phyloP scores from a whole-genome alignment of 2,329 filamentous ascomycete genomes.

The Didymella pinodella region DNA sequence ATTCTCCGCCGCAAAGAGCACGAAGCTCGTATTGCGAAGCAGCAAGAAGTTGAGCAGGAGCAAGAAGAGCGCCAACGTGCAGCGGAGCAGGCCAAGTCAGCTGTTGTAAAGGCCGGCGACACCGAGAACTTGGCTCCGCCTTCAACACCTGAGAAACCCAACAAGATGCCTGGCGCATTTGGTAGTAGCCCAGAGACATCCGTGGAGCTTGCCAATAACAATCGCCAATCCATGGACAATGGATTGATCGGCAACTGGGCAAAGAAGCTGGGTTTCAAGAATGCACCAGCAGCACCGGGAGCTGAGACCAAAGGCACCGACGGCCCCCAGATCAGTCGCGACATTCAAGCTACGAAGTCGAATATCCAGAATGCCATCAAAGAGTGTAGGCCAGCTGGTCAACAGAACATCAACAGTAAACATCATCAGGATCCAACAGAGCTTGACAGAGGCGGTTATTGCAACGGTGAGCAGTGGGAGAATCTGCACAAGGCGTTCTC shows the following conservation, averaged over 20 bases:
- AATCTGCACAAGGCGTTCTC: conserved; percentile 50
- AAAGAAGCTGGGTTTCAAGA: conserved; percentile 50
- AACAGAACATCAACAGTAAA: conserved; percentile 44
- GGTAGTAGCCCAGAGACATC: conserved; percentile 45
- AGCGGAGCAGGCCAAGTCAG: conserved; percentile 41
- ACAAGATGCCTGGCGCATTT: conserved; percentile 50
- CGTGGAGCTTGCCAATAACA: conserved; percentile 39
- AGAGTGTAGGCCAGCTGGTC: conserved; percentile 46
- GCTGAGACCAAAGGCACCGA: conserved; percentile 32
- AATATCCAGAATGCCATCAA: conserved; percentile 51
- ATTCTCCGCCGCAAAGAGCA: conserved; percentile 88
- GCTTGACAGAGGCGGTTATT: conserved; percentile 50
- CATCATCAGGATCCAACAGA: conserved; percentile 50
- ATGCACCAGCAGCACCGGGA: conserved; percentile 28
- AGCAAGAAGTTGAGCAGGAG: conserved; percentile 75
- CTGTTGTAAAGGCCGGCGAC: conserved; percentile 24
- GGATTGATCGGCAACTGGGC: conserved; percentile 48
- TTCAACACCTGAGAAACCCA: conserved; percentile 40
- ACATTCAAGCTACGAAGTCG: conserved; percentile 45
- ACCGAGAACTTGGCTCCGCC: conserved; percentile 28
- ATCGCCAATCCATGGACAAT: conserved; percentile 33
- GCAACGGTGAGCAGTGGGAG: conserved; percentile 49
- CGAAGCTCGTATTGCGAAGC: conserved; percentile 86
- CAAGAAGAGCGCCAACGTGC: conserved; percentile 64
- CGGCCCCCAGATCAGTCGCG: conserved; percentile 46